These are phyloP conservation scores for Mycena alexandri DNA, from an alignment of 768 basidiomycete species.

Conservation along the genomic window DNA sequence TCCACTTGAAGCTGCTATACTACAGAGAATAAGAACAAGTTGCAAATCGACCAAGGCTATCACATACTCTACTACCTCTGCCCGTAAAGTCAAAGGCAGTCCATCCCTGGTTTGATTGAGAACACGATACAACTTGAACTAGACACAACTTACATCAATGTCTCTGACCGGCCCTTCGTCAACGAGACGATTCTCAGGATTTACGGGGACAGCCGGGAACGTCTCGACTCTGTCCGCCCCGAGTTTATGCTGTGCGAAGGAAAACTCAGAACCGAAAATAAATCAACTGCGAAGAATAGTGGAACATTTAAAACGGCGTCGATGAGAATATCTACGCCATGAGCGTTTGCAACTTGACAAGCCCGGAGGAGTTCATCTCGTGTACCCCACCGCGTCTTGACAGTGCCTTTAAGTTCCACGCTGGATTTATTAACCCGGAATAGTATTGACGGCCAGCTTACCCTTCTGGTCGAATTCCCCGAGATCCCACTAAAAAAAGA, in stretches of 20 bases:
- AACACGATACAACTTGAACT: background rate
- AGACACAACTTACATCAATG: conserved; percentile 67
- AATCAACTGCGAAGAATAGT: background rate
- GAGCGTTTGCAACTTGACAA: conserved; percentile 73
- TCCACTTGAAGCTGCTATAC: conserved; percentile 84
- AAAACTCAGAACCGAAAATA: conserved; percentile 3
- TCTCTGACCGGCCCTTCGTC: conserved; percentile 68
- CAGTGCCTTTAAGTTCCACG: conserved; percentile 39
- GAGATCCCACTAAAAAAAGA: conserved; percentile 79
- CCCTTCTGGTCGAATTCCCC: conserved; percentile 89
- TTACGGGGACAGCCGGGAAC: conserved; percentile 78
- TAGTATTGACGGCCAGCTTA: background rate
- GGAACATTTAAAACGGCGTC: conserved; percentile 91
- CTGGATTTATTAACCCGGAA: background rate
- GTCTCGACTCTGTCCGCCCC: conserved; percentile 85
- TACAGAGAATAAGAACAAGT: conserved; percentile 43
- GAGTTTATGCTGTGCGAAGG: conserved; percentile 75
- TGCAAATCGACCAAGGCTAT: background rate
- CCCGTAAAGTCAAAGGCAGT: conserved; percentile 90
- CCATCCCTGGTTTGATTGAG: conserved; percentile 65
- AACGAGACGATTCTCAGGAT: conserved; percentile 74
- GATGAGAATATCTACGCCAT: conserved; percentile 81
- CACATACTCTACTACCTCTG: conserved; percentile 73
- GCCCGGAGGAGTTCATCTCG: conserved; percentile 82
- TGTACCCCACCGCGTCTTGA: conserved; percentile 88